These are phyloP conservation scores for Paramecium octaurelia DNA, from an alignment of 73 alveolate species.

Conservation along the genomic window DNA sequence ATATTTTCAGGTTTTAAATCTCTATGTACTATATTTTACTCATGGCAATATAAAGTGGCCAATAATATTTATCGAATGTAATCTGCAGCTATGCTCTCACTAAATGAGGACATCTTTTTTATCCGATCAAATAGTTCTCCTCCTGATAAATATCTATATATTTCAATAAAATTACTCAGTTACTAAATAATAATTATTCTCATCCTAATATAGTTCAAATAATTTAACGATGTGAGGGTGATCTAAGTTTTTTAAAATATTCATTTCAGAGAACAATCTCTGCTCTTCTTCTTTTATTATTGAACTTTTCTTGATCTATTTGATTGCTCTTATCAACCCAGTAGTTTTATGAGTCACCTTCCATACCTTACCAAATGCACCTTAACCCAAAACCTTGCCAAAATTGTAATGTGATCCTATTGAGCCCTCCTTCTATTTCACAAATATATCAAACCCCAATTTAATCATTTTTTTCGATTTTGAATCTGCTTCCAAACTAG, in stretches of 20 bases:
- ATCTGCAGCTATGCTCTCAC: conserved; percentile 81
- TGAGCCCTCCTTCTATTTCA: conserved; percentile 25
- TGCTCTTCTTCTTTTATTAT: conserved; percentile 39
- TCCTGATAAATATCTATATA: conserved; percentile 65
- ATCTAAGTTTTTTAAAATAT: conserved; percentile 31
- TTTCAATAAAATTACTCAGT: conserved; percentile 65
- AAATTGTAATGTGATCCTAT: not conserved
- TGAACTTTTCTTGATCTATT: not conserved
- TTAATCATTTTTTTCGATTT: not conserved
- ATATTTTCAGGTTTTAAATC: conserved; percentile 93
- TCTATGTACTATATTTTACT: conserved; percentile 83
- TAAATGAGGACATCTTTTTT: conserved; percentile 62
- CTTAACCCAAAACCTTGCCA: conserved; percentile 49
- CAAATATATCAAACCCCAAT: conserved; percentile 21
- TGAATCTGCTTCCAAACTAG: conserved; percentile 2
- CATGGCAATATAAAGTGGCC: conserved; percentile 84
- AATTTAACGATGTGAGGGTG: conserved; percentile 59
- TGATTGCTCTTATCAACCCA: conserved; percentile 52
- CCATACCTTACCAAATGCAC: conserved; percentile 61
- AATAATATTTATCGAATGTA: conserved; percentile 76
- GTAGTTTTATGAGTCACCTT: conserved; percentile 55
- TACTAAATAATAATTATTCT: conserved; percentile 77
- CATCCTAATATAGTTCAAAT: conserved; percentile 81
- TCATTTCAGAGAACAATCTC: conserved; percentile 19
- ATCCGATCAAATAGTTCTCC: conserved; percentile 82